phyloP scores from a whole-genome alignment of 1,284 basidiomycete genomes.

The Ceratobasidium sp. region DNA sequence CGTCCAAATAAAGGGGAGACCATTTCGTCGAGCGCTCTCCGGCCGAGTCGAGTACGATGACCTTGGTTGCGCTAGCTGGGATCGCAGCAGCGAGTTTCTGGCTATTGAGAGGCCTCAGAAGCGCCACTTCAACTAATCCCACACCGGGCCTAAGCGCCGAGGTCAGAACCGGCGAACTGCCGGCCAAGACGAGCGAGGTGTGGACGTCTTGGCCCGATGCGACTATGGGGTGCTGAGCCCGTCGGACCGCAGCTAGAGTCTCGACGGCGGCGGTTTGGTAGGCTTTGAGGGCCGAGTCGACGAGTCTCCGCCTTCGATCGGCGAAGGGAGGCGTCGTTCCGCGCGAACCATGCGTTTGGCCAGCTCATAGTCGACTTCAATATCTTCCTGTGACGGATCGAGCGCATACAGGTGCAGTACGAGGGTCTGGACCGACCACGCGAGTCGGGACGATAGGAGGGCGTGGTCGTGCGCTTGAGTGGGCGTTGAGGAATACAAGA shows the following conservation, averaged over 20 bases:
- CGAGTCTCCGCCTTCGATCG: constrained; percentile 26
- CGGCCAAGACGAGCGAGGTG: constrained; percentile 75
- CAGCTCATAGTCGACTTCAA: constrained; percentile 55
- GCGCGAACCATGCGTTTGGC: constrained; percentile 35
- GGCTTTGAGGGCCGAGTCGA: constrained; percentile 54
- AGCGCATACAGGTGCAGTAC: constrained; percentile 83
- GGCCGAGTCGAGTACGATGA: constrained; percentile 87
- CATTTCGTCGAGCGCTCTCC: constrained; percentile 81
- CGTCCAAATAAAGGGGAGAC: constrained; percentile 86
- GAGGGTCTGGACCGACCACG: constrained; percentile 61
- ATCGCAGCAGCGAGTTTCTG: constrained; percentile 69
- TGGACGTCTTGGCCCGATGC: constrained; percentile 59
- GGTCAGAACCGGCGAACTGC: constrained; percentile 55
- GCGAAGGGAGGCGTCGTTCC: constrained; percentile 18
- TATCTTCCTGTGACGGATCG: constrained; percentile 44
- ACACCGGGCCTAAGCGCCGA: constrained; percentile 53
- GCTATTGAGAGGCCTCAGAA: constrained; percentile 77
- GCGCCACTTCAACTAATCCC: constrained; percentile 69
- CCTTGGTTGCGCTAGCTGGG: constrained; percentile 67
- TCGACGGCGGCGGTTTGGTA: constrained; percentile 70
- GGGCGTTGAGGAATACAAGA: constrained; percentile 66
- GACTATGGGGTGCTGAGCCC: constrained; percentile 60
- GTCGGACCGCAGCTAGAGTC: constrained; percentile 65
- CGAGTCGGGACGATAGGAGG: constrained; percentile 71
- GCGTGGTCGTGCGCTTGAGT: constrained; percentile 77